These are phyloP conservation scores for Collariella sp. DNA, from an alignment of 495 filamentous ascomycete species.

Conservation along the genomic window DNA sequence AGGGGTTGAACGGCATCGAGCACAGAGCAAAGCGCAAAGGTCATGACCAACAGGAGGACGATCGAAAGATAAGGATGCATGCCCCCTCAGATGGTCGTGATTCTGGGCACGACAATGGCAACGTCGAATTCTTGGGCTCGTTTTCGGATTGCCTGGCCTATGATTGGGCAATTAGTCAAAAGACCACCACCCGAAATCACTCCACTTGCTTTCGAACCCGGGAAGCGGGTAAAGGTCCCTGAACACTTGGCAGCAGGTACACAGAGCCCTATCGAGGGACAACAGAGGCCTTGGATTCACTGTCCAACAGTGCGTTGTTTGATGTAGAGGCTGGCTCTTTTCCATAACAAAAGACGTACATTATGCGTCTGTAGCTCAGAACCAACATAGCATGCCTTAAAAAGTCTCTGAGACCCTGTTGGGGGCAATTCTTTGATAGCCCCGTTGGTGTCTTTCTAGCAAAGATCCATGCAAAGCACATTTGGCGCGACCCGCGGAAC, in stretches of 20 bases:
- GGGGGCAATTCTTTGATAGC: not conserved
- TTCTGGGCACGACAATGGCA: not conserved
- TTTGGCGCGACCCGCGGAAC: slow-evolving; percentile 1
- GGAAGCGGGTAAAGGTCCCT: not conserved
- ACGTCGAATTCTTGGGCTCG: not conserved
- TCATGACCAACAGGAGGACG: no score
- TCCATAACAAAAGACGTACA: no score
- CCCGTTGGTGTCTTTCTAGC: not conserved
- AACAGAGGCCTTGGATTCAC: not conserved
- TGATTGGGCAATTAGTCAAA: slow-evolving; percentile 3
- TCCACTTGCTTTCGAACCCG: not conserved
- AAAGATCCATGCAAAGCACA: not conserved
- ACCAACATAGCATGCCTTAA: not conserved
- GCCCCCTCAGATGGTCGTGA: not conserved
- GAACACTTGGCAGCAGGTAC: not conserved
- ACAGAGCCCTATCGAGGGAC: not conserved
- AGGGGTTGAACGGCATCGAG: no score
- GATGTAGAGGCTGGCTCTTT: no score
- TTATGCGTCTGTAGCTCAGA: not conserved
- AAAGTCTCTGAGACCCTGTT: not conserved
- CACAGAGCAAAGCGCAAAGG: no score
- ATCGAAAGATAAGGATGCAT: not conserved
- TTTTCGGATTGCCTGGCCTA: slow-evolving; percentile 4
- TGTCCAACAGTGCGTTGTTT: not conserved
- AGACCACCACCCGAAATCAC: not conserved